These are phyloP conservation scores for Candida michaelii DNA, from an alignment of 805 yeast genomes.

Conservation along the genomic window DNA sequence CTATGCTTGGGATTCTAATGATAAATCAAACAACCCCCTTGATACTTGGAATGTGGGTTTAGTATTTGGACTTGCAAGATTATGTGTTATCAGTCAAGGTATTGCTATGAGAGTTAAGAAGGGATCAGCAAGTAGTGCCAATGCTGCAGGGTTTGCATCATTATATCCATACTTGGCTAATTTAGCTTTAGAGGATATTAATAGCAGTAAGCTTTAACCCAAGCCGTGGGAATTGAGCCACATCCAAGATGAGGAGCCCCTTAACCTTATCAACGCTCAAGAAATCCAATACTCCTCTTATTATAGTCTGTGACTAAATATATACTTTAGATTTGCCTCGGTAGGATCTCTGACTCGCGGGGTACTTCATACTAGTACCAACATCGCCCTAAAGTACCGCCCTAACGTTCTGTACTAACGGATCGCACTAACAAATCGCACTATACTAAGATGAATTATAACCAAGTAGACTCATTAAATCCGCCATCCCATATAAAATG, in stretches of 20 bases:
- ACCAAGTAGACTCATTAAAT: not conserved
- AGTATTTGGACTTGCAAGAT: conserved; percentile 55
- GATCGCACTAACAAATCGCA: too few species aligned
- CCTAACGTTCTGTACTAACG: too few species aligned
- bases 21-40: conserved; percentile 42
- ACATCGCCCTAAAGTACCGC: too few species aligned
- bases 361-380: too few species aligned
- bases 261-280: too few species aligned
- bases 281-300: too few species aligned
- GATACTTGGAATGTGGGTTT: conserved; percentile 52
- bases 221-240: too few species aligned
- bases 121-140: conserved; percentile 55
- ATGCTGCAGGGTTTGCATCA: conserved; percentile 42
- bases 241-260: too few species aligned
- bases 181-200: conserved; percentile 26
- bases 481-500: conserved; percentile 17
- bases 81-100: conserved; percentile 61
- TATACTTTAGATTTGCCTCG: too few species aligned
- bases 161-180: conserved; percentile 33
- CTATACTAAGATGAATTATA: conserved; percentile 1
- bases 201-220: conserved; percentile 6
- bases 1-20: conserved; percentile 30
- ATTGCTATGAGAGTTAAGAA: conserved; percentile 53
- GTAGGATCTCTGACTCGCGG: too few species aligned
- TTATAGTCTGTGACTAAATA: too few species aligned